These are phyloP conservation scores for Inosperma sp. DNA, from an alignment of 768 basidiomycete genomes.

Conservation along the genomic window DNA sequence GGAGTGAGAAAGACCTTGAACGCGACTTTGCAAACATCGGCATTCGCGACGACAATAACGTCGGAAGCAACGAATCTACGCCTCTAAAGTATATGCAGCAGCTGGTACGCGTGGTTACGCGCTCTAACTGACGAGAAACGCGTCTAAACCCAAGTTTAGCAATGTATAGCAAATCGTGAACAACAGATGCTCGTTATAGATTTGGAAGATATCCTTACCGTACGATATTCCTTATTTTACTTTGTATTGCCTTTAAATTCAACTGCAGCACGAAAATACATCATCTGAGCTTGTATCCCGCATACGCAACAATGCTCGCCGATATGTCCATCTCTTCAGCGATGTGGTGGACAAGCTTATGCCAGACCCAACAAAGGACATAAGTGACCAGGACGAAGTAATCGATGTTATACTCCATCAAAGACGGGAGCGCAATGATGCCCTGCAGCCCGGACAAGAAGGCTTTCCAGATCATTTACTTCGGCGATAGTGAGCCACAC, in stretches of 20 bases:
- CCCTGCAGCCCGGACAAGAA: conserved; percentile 65
- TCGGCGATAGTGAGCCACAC: conserved; percentile 83
- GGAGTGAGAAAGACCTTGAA: conserved; percentile 60
- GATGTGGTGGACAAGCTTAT: conserved; percentile 88
- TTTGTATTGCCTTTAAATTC: conserved; percentile 9
- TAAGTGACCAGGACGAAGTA: conserved; percentile 88
- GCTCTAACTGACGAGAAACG: conserved; percentile 29
- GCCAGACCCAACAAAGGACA: conserved; percentile 84
- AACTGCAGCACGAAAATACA: conserved; percentile 59
- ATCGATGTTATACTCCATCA: conserved; percentile 97
- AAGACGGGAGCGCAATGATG: conserved; percentile 81
- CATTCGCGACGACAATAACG: conserved; percentile 48
- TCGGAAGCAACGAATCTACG: conserved; percentile 30
- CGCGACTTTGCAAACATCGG: conserved; percentile 66
- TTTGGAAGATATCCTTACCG: conserved; percentile 79
- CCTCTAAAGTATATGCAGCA: conserved; percentile 78
- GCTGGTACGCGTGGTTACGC: conserved; percentile 51
- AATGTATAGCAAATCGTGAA: conserved; percentile 90
- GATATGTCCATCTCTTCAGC: conserved; percentile 85
- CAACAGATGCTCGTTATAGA: conserved; percentile 87
- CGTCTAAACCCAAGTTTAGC: conserved; percentile 43
- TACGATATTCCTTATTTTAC: conserved; percentile 24
- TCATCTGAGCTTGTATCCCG: conserved; percentile 70
- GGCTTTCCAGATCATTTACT: conserved; percentile 89
- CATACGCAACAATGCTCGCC: conserved; percentile 80